These are phyloP conservation scores for Apiospora pterosperma DNA, from an alignment of 2,329 filamentous ascomycete genomes.

Conservation along the genomic window DNA sequence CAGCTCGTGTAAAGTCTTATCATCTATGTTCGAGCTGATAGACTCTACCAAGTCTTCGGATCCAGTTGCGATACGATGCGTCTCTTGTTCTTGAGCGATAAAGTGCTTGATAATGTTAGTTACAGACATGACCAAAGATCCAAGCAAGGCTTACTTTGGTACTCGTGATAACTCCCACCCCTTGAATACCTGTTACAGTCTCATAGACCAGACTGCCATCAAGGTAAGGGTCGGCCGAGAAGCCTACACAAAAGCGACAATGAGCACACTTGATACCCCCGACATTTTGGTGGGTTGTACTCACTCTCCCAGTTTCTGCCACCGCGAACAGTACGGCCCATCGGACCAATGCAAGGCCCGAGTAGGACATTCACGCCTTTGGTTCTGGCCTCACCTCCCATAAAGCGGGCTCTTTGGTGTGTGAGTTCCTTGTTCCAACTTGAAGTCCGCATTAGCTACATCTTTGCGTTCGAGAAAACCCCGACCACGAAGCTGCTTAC, in stretches of 20 bases:
- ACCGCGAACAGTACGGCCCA: conserved; percentile 48
- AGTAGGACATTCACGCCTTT: conserved; percentile 69
- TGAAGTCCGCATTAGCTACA: neutral
- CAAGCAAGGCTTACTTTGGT: conserved; percentile 9
- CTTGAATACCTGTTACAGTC: conserved; percentile 43
- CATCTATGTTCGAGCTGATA: conserved; percentile 50
- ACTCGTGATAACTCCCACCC: conserved; percentile 23
- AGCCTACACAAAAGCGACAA: conserved; percentile 5
- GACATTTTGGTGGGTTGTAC: neutral
- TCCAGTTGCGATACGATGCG: conserved; percentile 50
- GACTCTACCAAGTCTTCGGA: conserved; percentile 49
- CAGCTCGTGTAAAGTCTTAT: conserved; percentile 57
- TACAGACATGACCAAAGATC: neutral
- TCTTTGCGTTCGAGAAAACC: neutral
- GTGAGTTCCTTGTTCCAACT: conserved; percentile 64
- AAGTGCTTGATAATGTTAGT: conserved; percentile 64
- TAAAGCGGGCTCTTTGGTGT: conserved; percentile 57
- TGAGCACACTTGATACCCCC: neutral
- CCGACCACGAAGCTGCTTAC: conserved; percentile 9
- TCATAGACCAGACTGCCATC: conserved; percentile 43
- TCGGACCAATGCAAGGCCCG: conserved; percentile 58
- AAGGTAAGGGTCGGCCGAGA: conserved; percentile 54
- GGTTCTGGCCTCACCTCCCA: conserved; percentile 61
- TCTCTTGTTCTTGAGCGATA: conserved; percentile 66
- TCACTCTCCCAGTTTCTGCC: conserved; percentile 49